A percentile compares a stretch with the other conserved stretches of the same genome.
Conservation (phyloP, 2,329 filamentous ascomycete species). For the Davidsoniella virescens region DNA sequence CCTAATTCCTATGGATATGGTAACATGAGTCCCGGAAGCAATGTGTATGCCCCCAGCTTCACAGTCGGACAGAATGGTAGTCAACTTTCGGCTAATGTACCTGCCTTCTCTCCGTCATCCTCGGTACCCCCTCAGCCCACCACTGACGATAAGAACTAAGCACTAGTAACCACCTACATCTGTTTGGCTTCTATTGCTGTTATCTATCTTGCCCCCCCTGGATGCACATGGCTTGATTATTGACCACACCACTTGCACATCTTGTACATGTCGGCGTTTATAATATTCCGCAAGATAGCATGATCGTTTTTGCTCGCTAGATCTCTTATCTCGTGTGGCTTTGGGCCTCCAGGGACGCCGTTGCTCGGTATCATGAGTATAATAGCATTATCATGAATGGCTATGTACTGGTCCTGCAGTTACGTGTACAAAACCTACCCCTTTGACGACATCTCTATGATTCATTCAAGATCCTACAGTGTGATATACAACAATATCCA, state of each 20-base stretch:
- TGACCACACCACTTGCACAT: neutral
- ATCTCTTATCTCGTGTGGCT: too few relatives aligned
- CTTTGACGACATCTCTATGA: too few relatives aligned
- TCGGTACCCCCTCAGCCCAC: neutral
- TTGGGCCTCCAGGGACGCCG: too few relatives aligned
- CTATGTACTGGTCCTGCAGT: too few relatives aligned
- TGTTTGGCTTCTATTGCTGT: neutral
- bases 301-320: too few relatives aligned
- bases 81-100: slow-evolving; percentile 25
- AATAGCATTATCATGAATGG: too few relatives aligned
- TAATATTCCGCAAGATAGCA: too few relatives aligned
- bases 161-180: neutral
- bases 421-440: too few relatives aligned
- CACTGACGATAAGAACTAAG: slow-evolving; percentile 7
- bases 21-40: slow-evolving; percentile 7
- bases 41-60: slow-evolving; percentile 14
- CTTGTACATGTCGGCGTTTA: neutral
- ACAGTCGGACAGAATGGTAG: slow-evolving; percentile 16
- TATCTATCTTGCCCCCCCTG: neutral
- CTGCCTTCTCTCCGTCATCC: slow-evolving; percentile 23
- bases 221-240: too few relatives aligned
- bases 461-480: neutral
- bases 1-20: slow-evolving; percentile 17
- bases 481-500: too few relatives aligned
- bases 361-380: too few relatives aligned